Evolutionary conservation across 257 asterid species (phyloP).

Genomic region (Scutellaria baicalensis): DNA sequence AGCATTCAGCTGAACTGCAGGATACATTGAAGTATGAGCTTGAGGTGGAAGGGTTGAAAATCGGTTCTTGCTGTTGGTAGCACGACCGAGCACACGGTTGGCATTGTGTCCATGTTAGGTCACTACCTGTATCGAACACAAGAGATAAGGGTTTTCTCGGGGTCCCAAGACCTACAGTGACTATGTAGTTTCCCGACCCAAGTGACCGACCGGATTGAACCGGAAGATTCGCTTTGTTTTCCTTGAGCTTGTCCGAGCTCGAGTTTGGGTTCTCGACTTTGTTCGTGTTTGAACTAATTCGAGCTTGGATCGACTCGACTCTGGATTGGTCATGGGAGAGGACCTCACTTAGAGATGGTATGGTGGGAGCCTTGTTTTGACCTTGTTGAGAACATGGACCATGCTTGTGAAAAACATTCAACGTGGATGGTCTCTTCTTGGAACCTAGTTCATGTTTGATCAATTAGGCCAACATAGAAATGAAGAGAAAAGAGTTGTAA

Average conservation of each 20-base stretch:
- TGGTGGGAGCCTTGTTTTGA: constrained; percentile 3
- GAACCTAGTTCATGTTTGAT: constrained; percentile 29
- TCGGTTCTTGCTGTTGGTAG: constrained; percentile 52
- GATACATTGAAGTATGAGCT: constrained; percentile 46
- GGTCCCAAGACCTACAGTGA: constrained; percentile 56
- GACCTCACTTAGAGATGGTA: constrained; percentile 30
- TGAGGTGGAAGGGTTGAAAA: constrained; percentile 47
- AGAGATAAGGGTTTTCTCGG: constrained; percentile 37
- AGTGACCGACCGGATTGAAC: constrained; percentile 40
- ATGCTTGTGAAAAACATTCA: constrained; percentile 43
- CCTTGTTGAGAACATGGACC: constrained; percentile 44
- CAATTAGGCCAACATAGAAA: neutral
- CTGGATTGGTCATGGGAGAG: constrained; percentile 46
- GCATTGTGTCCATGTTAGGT: constrained; percentile 87
- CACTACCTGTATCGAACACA: constrained; percentile 79
- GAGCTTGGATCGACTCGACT: constrained; percentile 48
- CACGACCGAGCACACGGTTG: constrained; percentile 48
- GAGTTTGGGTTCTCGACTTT: neutral
- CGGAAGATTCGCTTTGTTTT: constrained; percentile 30
- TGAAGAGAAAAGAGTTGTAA: neutral
- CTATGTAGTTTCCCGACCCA: constrained; percentile 61
- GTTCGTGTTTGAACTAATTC: constrained; percentile 2
- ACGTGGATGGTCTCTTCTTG: constrained; percentile 36
- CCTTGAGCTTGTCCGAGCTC: neutral
- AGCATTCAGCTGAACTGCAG: constrained; percentile 37